Evolutionary conservation across 306 rosid species (phyloP).

Genomic region (Geum urbanum): DNA sequence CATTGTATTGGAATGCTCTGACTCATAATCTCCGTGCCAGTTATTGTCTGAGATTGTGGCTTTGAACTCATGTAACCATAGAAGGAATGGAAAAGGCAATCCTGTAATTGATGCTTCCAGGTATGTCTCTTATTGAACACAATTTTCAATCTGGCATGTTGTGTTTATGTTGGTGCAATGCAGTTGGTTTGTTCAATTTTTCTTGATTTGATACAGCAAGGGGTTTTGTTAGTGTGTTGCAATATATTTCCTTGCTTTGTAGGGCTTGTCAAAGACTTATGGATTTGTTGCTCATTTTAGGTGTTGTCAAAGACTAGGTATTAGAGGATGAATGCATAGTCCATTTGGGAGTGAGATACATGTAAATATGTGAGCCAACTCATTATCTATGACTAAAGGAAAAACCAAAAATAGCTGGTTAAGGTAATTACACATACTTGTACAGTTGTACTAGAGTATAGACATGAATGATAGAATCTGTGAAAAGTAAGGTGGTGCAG

Average conservation of each 20-base stretch:
- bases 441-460: neutral
- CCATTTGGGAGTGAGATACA: neutral
- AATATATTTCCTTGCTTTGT: conserved; percentile 1
- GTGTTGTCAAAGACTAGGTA: neutral
- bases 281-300: neutral
- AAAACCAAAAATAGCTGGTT: neutral
- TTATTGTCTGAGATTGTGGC: conserved; percentile 10
- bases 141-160: neutral
- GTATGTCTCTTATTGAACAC: conserved; percentile 4
- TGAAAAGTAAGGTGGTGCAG: neutral
- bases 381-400: neutral
- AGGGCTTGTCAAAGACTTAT: neutral
- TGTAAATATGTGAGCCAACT: neutral
- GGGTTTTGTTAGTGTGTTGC: neutral
- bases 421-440: too few relatives aligned
- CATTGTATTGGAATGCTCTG: conserved; percentile 29
- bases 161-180: conserved; percentile 2
- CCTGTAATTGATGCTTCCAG: neutral
- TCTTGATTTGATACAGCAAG: neutral
- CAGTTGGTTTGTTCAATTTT: neutral
- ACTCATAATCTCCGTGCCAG: neutral
- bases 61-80: neutral
- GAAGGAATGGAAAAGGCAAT: neutral
- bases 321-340: neutral
- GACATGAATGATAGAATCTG: neutral